phyloP scores from a whole-genome alignment of 805 yeast species.

The Lachancea sp. region DNA sequence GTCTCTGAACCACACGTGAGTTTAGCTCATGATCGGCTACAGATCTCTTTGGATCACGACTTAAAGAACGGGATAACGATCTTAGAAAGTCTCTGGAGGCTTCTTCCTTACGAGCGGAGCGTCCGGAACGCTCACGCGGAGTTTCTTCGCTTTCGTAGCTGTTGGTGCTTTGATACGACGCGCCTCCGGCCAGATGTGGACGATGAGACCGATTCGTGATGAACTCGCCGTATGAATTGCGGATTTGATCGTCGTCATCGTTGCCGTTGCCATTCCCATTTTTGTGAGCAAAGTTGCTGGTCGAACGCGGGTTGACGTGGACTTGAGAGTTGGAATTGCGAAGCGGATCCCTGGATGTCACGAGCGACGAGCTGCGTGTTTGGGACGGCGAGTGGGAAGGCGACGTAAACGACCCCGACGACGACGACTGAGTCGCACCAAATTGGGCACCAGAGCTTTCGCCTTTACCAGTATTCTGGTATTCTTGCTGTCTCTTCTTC shows the following conservation, averaged over 20 bases:
- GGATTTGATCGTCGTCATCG: conserved; percentile 15
- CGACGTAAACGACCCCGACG: conserved; percentile 6
- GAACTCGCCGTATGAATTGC: conserved; percentile 29
- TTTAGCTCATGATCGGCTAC: conserved; percentile 7
- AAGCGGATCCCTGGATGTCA: conserved; percentile 25
- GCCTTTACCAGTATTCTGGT: background rate
- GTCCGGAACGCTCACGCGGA: conserved; percentile 15
- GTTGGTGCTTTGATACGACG: conserved; percentile 59
- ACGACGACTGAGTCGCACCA: conserved; percentile 9
- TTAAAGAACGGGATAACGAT: conserved; percentile 34
- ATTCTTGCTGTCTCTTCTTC: conserved; percentile 5
- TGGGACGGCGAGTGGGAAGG: conserved; percentile 6
- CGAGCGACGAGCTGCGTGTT: conserved; percentile 17
- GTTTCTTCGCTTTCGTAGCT: conserved; percentile 30
- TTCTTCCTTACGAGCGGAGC: conserved; percentile 23
- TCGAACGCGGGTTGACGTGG: background rate
- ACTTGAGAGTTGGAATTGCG: conserved; percentile 12
- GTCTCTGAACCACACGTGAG: conserved; percentile 19
- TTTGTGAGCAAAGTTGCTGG: conserved; percentile 4
- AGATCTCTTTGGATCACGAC: conserved; percentile 17
- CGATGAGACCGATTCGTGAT: conserved; percentile 25
- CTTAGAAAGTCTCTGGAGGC: conserved; percentile 47
- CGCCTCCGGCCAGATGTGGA: conserved; percentile 75
- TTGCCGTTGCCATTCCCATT: no score
- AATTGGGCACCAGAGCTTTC: background rate